Conservation (phyloP, 176 grass and related monocot species). For the Musa acuminata region DNA sequence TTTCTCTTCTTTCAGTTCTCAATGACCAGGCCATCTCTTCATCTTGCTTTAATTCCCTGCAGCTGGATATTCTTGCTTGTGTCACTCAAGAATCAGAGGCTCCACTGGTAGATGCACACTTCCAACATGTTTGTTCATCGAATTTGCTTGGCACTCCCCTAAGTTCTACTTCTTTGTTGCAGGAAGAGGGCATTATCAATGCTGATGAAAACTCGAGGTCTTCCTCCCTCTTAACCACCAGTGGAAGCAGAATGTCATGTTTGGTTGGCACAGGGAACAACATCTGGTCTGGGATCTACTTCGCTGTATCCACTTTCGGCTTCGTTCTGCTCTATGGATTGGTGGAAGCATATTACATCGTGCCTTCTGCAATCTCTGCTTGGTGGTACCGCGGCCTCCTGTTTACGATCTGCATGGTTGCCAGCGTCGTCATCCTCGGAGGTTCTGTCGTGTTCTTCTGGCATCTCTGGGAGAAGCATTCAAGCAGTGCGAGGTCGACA, state of each 20-base stretch:
- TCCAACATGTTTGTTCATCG: no score
- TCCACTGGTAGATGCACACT: constrained; percentile 39
- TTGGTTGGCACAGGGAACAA: constrained; percentile 87
- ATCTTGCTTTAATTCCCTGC: constrained; percentile 43
- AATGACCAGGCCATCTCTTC: constrained; percentile 51
- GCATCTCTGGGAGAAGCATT: constrained; percentile 50
- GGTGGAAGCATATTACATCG: constrained; percentile 74
- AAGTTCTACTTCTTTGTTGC: constrained; percentile 13
- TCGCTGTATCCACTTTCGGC: constrained; percentile 58
- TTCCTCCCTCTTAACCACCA: constrained; percentile 53
- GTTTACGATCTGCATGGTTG: constrained; percentile 57
- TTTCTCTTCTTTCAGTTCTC: constrained; percentile 66
- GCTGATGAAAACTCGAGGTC: constrained; percentile 24
- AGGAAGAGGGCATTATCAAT: constrained; percentile 61
- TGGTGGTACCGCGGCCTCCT: constrained; percentile 90
- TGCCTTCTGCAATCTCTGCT: constrained; percentile 37
- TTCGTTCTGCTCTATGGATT: constrained; percentile 43
- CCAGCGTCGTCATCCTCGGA: constrained; percentile 45
- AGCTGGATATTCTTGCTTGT: constrained; percentile 70
- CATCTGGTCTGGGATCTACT: constrained; percentile 66
- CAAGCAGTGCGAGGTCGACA: constrained; percentile 33
- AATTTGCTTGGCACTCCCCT: background rate
- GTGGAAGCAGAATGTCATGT: constrained; percentile 52
- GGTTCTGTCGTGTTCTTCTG: constrained; percentile 66
- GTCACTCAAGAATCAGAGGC: constrained; percentile 70